Evolutionary conservation across 1,284 basidiomycete genomes (phyloP), one percentile per base, ranked within the genome.

Genomic region (Melampsora larici-populina): DNA sequence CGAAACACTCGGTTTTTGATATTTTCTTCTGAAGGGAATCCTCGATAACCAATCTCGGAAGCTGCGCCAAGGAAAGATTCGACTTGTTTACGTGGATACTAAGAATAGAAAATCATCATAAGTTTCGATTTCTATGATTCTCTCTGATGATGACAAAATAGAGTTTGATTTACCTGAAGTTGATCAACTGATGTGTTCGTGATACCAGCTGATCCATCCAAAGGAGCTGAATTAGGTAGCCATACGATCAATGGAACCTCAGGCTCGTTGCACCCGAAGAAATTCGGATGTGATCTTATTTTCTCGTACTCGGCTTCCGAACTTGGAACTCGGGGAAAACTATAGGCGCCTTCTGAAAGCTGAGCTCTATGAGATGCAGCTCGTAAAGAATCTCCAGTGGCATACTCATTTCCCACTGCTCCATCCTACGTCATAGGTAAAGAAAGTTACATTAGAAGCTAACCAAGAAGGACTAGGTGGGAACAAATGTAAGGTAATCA

Each of bases 261-360:
- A 21, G 75, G 40, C 49, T 78, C 58, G 2, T 78, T 67, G 33
- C 68, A 78, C 18, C 75, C 68, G 36, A 78, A 70, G 29, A 70
- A 70, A 17, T 29, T 70, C 1, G 75, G 75, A 58, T 70, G 67
- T n/a, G 31, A 24, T 24, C 74, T 69, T 21, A 78, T n/a, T 26
- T 1, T 33, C 2, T 63, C 18, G 26, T 70, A 78, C 8, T 60
- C 40, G 33, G n/a, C 24, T 24, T 55, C 13, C 11, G 58, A 17
- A 13, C 51, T n/a, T 17, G 75, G 68, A n/a, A 78, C 33, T 13
- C 36, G 7, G 0, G 75, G 75, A 29, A 78, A 70, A 40, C 60
- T 43, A 58, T 31, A 36, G 5, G 24, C 63, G 0, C 31, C 31
- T 7, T 17, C 1, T 7, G 62, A 26, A 17, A 70, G 60, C 9